Base-by-base conservation (phyloP, 1,284 basidiomycete species). In the Ustilago nuda region DNA sequence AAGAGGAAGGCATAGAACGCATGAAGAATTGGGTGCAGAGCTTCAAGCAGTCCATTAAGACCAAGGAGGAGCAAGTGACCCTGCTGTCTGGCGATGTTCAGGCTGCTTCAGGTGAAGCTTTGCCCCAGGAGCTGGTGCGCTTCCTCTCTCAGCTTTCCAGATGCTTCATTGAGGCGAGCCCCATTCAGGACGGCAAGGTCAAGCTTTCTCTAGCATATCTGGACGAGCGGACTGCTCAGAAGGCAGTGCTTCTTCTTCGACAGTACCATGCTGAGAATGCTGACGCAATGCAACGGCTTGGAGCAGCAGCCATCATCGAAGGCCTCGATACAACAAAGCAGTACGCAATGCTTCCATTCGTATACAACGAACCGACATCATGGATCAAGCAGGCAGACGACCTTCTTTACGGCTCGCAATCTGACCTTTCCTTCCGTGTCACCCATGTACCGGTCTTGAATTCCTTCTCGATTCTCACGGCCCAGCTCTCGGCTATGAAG, bases 331-430 rank as follows among this genome's bases (percentile, higher is more conserved):
- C 61, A 2, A 15, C 45, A 17, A 60, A 67, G 15, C 48, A 66
- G 48, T 74, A 65, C 45, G 58, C 75, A 11, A 70, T 78, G 70
- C 56, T 78, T 39, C 75, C 75, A 1, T 78, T 74, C 33, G 70
- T 69, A 27, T 62, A 70, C 43, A 77, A 64, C 64, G 69, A 72
- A 50, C 74, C 74, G 9, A 54, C 58, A 37, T 32, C 62, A 4
- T 77, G 74, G 74, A 61, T 63, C 46, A 61, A 62, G 41, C 66
- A 77, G 55, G 74, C 63, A 3, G 62, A 77, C 17, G 66, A 72
- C 17, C 23, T 66, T n/a, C 41, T 76, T 27, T 69, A 58, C 54
- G 69, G 69, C 15, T 53, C 70, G 4, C 39, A 48, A 15, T 60
- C 66, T 5, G 74, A 72, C 8, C 7, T 72, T 15, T 55, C 60